Conservation (phyloP, 2,329 filamentous ascomycete genomes). For the Orbilia quercus region DNA sequence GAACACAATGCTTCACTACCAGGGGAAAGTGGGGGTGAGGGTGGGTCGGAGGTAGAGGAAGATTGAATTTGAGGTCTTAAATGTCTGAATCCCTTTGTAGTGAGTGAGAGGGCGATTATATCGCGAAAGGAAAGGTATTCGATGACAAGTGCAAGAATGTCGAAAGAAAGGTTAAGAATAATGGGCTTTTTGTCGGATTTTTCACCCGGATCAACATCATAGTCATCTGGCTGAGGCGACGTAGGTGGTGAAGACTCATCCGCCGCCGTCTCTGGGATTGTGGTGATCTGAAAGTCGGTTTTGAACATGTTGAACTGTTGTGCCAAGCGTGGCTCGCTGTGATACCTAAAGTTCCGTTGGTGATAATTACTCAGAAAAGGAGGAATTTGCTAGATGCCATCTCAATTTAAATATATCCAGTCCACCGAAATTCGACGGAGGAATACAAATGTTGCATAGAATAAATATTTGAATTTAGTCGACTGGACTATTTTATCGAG, state of each 20-base stretch:
- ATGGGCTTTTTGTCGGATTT: slow-evolving; percentile 17
- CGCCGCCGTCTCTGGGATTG: slow-evolving; percentile 30
- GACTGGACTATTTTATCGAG: slow-evolving; percentile 44
- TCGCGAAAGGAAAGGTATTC: slow-evolving; percentile 42
- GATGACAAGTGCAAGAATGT: slow-evolving; percentile 42
- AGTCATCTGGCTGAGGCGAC: slow-evolving; percentile 9
- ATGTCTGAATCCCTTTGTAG: slow-evolving; percentile 47
- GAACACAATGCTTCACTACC: slow-evolving; percentile 43
- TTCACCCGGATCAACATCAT: slow-evolving; percentile 33
- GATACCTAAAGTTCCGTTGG: not conserved
- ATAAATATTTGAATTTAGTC: slow-evolving; percentile 14
- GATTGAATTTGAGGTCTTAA: slow-evolving; percentile 26
- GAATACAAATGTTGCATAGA: slow-evolving; percentile 21
- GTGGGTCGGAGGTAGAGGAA: slow-evolving; percentile 22
- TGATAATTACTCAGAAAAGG: slow-evolving; percentile 20
- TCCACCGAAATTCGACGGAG: slow-evolving; percentile 28
- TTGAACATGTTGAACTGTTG: slow-evolving; percentile 35
- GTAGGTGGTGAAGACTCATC: slow-evolving; percentile 25
- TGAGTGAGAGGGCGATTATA: slow-evolving; percentile 43
- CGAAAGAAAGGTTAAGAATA: slow-evolving; percentile 40
- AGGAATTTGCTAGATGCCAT: slow-evolving; percentile 31
- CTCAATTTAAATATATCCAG: slow-evolving; percentile 48
- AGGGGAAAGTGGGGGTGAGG: slow-evolving; percentile 39
- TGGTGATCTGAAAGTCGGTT: slow-evolving; percentile 33
- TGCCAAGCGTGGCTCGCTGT: not conserved